These are phyloP conservation scores for Grammothele lineata DNA, from an alignment of 768 basidiomycete genomes.

Conservation along the genomic window DNA sequence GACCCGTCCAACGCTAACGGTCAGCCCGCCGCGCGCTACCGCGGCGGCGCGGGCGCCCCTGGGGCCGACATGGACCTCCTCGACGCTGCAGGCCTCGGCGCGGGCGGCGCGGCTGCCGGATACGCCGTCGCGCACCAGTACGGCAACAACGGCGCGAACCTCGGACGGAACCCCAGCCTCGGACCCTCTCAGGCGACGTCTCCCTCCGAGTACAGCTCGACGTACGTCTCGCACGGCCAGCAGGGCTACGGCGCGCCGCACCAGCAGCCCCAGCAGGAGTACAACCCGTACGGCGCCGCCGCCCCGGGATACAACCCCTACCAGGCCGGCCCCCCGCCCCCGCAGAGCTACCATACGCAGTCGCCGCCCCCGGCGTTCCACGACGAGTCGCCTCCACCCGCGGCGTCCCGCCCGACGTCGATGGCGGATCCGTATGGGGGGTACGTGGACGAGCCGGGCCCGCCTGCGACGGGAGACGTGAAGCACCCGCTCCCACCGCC, in stretches of 20 bases:
- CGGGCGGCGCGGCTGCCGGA: constrained; percentile 13
- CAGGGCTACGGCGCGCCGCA: neutral
- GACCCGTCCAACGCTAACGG: constrained; percentile 4
- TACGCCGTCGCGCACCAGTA: constrained; percentile 6
- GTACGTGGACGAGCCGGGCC: constrained; percentile 11
- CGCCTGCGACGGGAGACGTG: neutral
- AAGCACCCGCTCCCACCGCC: constrained; percentile 9
- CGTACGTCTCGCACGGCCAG: constrained; percentile 4
- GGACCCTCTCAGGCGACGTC: constrained; percentile 13
- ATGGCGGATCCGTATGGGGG: constrained; percentile 24
- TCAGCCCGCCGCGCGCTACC: constrained; percentile 4
- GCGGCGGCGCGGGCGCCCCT: constrained; percentile 1
- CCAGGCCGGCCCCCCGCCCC: too few species aligned
- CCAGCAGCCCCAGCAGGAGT: constrained; percentile 1
- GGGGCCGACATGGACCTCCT: constrained; percentile 15
- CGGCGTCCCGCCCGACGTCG: constrained; percentile 8
- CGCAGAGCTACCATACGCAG: constrained; percentile 1
- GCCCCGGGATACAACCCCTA: too few species aligned
- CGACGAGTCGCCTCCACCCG: constrained; percentile 9
- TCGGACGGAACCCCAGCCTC: constrained; percentile 17
- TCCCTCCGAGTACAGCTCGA: constrained; percentile 7
- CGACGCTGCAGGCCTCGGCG: constrained; percentile 21
- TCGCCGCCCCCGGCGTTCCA: constrained; percentile 1
- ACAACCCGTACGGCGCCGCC: neutral
- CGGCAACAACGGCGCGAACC: constrained; percentile 2